Conservation (phyloP, 805 yeast genomes). For the Wickerhamomyces strasburgensis region DNA sequence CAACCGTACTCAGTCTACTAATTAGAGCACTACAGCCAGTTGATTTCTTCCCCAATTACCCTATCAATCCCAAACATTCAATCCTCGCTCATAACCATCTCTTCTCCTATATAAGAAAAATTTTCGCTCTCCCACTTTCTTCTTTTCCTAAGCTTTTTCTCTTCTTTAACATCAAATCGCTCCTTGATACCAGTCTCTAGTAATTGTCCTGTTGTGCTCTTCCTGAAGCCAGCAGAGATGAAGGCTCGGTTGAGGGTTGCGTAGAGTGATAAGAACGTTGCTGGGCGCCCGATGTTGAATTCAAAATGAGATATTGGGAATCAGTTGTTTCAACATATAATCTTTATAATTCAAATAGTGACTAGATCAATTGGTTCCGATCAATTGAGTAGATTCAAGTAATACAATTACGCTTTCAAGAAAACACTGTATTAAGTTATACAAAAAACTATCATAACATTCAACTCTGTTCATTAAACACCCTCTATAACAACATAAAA, state of each 20-base stretch:
- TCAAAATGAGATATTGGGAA: constrained; percentile 17
- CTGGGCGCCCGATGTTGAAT: constrained; percentile 23
- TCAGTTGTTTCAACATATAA: constrained; percentile 20
- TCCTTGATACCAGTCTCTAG: constrained; percentile 8
- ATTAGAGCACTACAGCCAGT: too few relatives aligned
- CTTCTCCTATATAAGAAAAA: too few relatives aligned
- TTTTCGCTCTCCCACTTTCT: too few relatives aligned
- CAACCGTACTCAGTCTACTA: too few relatives aligned
- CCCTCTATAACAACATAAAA: constrained; percentile 73
- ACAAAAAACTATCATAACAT: too few relatives aligned
- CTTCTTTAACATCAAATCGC: constrained; percentile 13
- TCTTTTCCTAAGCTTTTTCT: constrained; percentile 3
- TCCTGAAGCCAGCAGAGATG: not conserved
- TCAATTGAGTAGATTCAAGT: too few relatives aligned
- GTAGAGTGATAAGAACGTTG: constrained; percentile 21
- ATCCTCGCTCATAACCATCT: too few relatives aligned
- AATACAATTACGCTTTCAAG: constrained; percentile 71
- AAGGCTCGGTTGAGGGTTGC: constrained; percentile 9
- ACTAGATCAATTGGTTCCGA: too few relatives aligned
- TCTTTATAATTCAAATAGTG: too few relatives aligned
- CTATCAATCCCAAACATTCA: too few relatives aligned
- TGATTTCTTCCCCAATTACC: not conserved
- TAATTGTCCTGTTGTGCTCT: constrained; percentile 8
- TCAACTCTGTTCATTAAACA: too few relatives aligned
- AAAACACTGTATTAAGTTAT: too few relatives aligned